These are phyloP conservation scores for Scenedesmus sp. DNA, from an alignment of 163 green algal species.

Conservation along the genomic window DNA sequence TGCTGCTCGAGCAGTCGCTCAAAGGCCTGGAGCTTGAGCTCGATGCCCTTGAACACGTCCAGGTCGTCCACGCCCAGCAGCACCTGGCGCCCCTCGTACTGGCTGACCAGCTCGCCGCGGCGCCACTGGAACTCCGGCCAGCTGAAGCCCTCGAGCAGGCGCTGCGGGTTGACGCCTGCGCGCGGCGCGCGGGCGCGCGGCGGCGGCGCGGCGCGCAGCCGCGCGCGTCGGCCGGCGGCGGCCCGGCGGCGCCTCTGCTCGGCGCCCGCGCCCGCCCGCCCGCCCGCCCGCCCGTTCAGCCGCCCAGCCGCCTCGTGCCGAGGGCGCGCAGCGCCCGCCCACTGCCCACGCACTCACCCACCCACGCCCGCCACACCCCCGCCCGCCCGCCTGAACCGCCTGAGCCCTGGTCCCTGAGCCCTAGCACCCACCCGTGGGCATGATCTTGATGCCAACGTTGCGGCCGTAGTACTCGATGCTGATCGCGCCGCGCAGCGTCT, in stretches of 20 bases:
- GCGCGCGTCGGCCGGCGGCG: too few relatives aligned
- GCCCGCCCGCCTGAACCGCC: neutral
- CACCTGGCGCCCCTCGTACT: slow-evolving; percentile 53
- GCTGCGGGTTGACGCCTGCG: slow-evolving; percentile 85
- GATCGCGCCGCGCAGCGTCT: slow-evolving; percentile 90
- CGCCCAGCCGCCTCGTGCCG: too few relatives aligned
- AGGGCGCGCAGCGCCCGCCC: neutral
- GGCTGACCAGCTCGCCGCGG: slow-evolving; percentile 81
- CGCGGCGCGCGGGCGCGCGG: too few relatives aligned
- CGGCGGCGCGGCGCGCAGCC: too few relatives aligned
- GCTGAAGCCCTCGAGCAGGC: slow-evolving; percentile 81
- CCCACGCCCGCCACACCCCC: neutral
- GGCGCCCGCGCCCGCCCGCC: too few relatives aligned
- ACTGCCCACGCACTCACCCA: neutral
- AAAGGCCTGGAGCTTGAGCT: slow-evolving; percentile 95
- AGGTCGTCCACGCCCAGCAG: slow-evolving; percentile 97
- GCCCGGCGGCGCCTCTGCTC: too few relatives aligned
- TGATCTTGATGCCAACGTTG: slow-evolving; percentile 97
- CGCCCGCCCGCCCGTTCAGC: too few relatives aligned
- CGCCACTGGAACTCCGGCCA: slow-evolving; percentile 94
- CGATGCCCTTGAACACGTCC: slow-evolving; percentile 99
- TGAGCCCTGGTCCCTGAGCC: too few relatives aligned
- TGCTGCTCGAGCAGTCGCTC: slow-evolving; percentile 90
- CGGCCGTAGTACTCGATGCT: slow-evolving; percentile 97
- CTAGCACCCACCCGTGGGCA: slow-evolving; percentile 86